Evolutionary conservation across 2,329 filamentous ascomycete species (phyloP), one percentile per base, ranked within the genome.

Genomic region (Albophoma yamanashiensis): DNA sequence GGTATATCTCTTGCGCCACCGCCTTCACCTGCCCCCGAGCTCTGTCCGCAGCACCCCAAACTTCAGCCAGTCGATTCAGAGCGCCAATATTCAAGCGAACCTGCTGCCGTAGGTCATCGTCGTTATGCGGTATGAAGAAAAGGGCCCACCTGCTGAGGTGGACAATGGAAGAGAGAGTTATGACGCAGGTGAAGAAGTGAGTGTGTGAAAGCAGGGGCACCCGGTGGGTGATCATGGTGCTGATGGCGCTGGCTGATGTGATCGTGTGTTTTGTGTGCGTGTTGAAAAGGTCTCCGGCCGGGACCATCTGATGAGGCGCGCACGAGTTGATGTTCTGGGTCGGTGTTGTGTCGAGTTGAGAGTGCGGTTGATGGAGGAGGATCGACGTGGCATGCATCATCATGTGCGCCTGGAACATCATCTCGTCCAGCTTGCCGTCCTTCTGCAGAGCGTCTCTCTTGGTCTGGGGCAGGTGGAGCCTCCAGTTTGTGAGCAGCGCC

Each of bases 321-420:
- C 87, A 91, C 1, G 86, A 86, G 31, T 82, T 89, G 64, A 89
- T 78, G 27, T 77, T 74, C 12, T 80, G 76, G 2, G 80, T 79
- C 6, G 81, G 81, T 55, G 82, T 83, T 34, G 79, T 83, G 71
- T 89, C 87, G 22, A 93, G 80, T 66, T 91, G 88, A 4, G 89
- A 92, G 60, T 88, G 84, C 11, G 89, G 89, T 64, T 92, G 88
- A 69, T 94, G 89, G 22, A 94, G 81, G 64, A 92, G 84, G 66
- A 94, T 90, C 0, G 86, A 81, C 62, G 81, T 84, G 8, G 81
- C 81, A 63, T 84, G 76, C 39, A 77, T 81, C 67, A 96, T 89
- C 84, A 95, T 93, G 63, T 90, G 88, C 0, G 90, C 92, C 71
- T 95, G 91, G 75, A 96, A 96, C 73, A 96, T 86, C 82, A 96